These are phyloP conservation scores for Alternaria ethzedia DNA, from an alignment of 2,329 filamentous ascomycete genomes.

Conservation along the genomic window DNA sequence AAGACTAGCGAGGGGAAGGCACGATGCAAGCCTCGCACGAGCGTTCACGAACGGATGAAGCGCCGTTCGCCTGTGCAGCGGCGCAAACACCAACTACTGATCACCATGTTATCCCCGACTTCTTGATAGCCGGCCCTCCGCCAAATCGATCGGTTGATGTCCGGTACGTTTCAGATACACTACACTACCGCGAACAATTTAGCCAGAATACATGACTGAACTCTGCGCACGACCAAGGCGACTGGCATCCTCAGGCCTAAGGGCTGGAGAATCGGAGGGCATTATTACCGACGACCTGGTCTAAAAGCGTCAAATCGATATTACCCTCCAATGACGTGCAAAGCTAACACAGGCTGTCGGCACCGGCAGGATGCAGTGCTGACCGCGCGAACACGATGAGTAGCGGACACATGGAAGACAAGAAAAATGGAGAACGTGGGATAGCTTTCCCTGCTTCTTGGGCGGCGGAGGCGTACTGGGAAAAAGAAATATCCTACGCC, in stretches of 20 bases:
- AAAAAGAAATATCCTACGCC: conserved; percentile 4
- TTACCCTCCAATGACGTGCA: neutral
- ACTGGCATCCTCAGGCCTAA: neutral
- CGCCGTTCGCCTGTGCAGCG: conserved; percentile 10
- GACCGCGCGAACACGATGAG: neutral
- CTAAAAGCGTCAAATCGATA: conserved; percentile 2
- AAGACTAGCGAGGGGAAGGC: neutral
- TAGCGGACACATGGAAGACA: conserved; percentile 1
- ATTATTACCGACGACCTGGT: conserved; percentile 13
- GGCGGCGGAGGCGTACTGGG: neutral
- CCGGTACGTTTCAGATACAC: conserved; percentile 15
- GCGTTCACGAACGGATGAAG: conserved; percentile 8
- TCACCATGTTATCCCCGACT: conserved; percentile 3
- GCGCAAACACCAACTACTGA: conserved; percentile 12
- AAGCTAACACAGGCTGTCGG: conserved; percentile 5
- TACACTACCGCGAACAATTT: neutral
- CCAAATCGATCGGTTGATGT: conserved; percentile 10
- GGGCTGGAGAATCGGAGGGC: neutral
- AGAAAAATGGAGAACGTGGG: neutral
- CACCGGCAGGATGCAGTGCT: conserved; percentile 3
- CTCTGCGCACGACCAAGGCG: neutral
- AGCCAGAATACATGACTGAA: conserved; percentile 14
- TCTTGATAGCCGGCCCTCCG: neutral
- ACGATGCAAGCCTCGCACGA: conserved; percentile 6
- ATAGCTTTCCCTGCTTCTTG: neutral